A percentile compares a stretch with the other conserved stretches of the same genome.
Conservation (phyloP, 768 basidiomycete genomes). For the Plicaturopsis crispa region DNA sequence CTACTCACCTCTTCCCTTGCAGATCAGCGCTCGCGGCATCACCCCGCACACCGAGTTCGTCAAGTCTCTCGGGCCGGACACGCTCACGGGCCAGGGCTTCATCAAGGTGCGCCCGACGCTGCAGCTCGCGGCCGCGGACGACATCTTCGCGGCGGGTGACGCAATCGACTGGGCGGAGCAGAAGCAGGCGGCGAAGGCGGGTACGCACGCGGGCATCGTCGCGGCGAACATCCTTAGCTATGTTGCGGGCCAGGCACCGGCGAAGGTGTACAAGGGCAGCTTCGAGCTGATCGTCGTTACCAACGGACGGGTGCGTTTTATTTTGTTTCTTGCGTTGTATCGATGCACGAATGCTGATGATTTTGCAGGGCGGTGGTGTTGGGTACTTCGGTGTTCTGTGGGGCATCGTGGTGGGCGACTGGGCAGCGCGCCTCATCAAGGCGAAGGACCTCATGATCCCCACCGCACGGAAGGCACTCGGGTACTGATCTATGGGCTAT, state of each 20-base stretch:
- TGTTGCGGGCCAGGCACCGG: slow-evolving; percentile 26
- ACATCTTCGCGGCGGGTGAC: slow-evolving; percentile 63
- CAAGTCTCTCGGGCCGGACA: slow-evolving; percentile 26
- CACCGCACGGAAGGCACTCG: slow-evolving; percentile 16
- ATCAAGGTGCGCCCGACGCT: slow-evolving; percentile 53
- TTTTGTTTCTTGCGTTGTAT: not conserved
- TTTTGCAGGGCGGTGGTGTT: slow-evolving; percentile 29
- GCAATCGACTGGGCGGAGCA: slow-evolving; percentile 57
- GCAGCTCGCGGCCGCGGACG: slow-evolving; percentile 40
- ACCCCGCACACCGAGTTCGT: slow-evolving; percentile 46
- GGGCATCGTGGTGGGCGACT: slow-evolving; percentile 37
- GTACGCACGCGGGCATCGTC: slow-evolving; percentile 36
- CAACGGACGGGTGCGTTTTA: slow-evolving; percentile 39
- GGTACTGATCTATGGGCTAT: not conserved
- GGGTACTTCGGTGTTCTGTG: slow-evolving; percentile 32
- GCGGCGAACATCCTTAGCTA: slow-evolving; percentile 40
- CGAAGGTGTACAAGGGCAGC: slow-evolving; percentile 40
- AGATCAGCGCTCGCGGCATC: not conserved
- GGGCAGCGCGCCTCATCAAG: slow-evolving; percentile 33
- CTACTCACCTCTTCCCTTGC: not conserved
- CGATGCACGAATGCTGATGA: slow-evolving; percentile 7
- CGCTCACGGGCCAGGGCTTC: slow-evolving; percentile 29
- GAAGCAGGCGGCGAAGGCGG: slow-evolving; percentile 45
- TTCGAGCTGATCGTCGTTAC: slow-evolving; percentile 47
- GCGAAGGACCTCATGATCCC: slow-evolving; percentile 22